Conservation (phyloP, 169 alveolate genomes). For the Plasmodium sp. region DNA sequence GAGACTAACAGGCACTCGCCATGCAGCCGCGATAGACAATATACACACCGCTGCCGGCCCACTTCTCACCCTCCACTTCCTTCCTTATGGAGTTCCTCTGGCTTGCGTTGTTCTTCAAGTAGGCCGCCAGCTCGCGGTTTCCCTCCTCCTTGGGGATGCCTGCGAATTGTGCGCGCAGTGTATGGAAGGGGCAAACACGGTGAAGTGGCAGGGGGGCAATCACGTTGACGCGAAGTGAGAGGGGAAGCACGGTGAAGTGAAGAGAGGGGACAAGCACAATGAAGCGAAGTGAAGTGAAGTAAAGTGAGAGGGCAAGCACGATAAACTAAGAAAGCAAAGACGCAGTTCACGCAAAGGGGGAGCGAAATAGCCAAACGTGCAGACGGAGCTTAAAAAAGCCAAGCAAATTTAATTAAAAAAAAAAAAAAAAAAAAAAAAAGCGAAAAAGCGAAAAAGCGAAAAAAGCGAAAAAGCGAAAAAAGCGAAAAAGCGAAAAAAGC, state of each 20-base stretch:
- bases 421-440: slow-evolving; percentile 31
- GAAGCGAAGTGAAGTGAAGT: too few species aligned
- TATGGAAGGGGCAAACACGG: neutral
- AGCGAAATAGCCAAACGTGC: neutral
- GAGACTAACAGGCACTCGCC: neutral
- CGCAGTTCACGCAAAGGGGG: neutral
- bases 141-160: slow-evolving; percentile 30
- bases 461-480: neutral
- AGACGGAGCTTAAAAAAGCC: neutral
- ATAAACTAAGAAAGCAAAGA: neutral
- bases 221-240: neutral
- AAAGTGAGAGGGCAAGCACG: neutral
- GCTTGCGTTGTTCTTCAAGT: slow-evolving; percentile 35
- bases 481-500: neutral
- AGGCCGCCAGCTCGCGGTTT: neutral
- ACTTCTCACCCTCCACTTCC: slow-evolving; percentile 31
- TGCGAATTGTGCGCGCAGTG: slow-evolving; percentile 13
- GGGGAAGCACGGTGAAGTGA: too few species aligned
- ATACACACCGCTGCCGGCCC: neutral
- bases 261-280: neutral
- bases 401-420: neutral
- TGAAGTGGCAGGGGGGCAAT: neutral
- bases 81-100: slow-evolving; percentile 42
- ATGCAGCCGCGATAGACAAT: neutral
- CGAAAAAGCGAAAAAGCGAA: too few species aligned